These are phyloP conservation scores for Solanum hybrid DNA, from an alignment of 305 asterid species.

Conservation along the genomic window DNA sequence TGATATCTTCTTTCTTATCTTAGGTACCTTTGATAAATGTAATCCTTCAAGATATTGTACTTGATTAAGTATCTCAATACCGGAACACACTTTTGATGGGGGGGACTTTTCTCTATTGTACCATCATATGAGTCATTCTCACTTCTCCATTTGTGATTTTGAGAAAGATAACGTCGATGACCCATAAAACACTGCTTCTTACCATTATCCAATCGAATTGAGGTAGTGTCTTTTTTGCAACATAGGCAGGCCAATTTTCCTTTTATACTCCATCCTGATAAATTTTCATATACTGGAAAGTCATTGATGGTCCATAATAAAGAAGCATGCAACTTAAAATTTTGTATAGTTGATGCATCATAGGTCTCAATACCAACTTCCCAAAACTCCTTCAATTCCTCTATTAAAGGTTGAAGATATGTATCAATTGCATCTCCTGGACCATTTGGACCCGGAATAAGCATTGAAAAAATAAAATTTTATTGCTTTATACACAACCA, in stretches of 20 bases:
- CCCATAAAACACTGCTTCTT: not conserved
- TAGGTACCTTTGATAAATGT: not conserved
- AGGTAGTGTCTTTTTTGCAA: not conserved
- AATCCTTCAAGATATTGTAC: not conserved
- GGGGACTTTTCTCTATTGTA: not conserved
- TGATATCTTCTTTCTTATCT: not conserved
- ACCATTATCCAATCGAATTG: not conserved
- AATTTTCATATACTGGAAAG: not conserved
- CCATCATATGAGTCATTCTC: not conserved
- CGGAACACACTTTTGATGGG: not conserved
- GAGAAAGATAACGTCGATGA: not conserved
- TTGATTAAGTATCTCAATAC: not conserved
- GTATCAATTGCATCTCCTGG: not conserved
- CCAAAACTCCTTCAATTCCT: not conserved
- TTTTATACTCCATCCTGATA: not conserved
- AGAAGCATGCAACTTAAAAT: not conserved
- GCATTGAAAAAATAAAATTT: not conserved
- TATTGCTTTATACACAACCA: not conserved
- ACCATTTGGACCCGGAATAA: not conserved
- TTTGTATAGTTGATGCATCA: not conserved
- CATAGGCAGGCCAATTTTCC: not conserved
- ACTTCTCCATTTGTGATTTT: not conserved
- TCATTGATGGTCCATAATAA: not conserved
- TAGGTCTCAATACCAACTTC: not conserved
- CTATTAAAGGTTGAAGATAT: not conserved